phyloP scores from a whole-genome alignment of 2,329 filamentous ascomycete species.

The Apiospora kogelbergensis region DNA sequence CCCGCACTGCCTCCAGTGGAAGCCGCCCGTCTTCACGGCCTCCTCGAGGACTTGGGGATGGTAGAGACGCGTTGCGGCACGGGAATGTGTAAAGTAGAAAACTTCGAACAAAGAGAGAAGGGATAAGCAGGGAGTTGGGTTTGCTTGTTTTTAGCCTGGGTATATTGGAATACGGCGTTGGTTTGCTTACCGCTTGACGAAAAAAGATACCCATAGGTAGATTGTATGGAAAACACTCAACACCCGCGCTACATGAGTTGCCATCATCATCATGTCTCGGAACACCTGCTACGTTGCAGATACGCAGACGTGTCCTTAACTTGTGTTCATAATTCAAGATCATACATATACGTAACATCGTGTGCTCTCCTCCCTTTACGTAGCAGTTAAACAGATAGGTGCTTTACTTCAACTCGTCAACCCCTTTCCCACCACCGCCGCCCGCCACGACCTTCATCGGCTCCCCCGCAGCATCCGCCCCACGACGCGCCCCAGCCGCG shows the following conservation, averaged over 20 bases:
- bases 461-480: constrained; percentile 6
- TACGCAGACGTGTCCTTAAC: background rate
- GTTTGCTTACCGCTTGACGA: background rate
- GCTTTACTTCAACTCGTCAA: background rate
- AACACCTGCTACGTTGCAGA: background rate
- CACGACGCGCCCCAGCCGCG: constrained; percentile 54
- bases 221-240: background rate
- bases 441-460: background rate
- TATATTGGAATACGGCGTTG: background rate
- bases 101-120: background rate
- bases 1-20: constrained; percentile 82
- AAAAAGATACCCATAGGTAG: constrained; percentile 1
- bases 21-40: constrained; percentile 90
- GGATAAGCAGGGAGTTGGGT: background rate
- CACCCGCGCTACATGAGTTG: background rate
- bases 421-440: background rate
- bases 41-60: constrained; percentile 93
- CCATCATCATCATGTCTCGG: background rate
- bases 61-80: constrained; percentile 44
- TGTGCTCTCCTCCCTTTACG: background rate
- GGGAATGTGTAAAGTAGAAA: background rate
- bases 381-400: background rate
- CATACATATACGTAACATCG: background rate
- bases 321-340: background rate
- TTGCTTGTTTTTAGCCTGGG: background rate